These are phyloP conservation scores for Persicaria tinctoria DNA, from an alignment of 148 eudicot genomes.

Conservation along the genomic window DNA sequence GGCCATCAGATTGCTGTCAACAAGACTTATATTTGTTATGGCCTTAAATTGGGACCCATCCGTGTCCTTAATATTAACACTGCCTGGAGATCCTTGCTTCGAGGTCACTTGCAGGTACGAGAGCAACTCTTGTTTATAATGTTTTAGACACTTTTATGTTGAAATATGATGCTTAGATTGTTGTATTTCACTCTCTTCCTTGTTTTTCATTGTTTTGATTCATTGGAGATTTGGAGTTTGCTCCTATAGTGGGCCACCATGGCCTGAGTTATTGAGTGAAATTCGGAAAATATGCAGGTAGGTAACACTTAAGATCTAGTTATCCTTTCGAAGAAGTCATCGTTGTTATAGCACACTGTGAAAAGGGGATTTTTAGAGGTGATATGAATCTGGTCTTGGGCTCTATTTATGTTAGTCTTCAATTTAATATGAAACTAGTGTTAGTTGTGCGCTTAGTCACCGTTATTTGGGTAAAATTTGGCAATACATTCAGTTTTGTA, in stretches of 20 bases:
- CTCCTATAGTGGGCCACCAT: not conserved
- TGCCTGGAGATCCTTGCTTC: conserved; percentile 78
- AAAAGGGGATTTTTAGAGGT: too few species aligned
- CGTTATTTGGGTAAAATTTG: too few species aligned
- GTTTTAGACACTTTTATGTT: not conserved
- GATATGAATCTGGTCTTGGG: too few species aligned
- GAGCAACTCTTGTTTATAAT: not conserved
- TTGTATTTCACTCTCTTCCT: not conserved
- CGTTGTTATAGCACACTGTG: too few species aligned
- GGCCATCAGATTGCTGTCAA: conserved; percentile 93
- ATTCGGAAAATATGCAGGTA: too few species aligned
- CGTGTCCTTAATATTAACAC: conserved; percentile 91
- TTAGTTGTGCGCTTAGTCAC: too few species aligned
- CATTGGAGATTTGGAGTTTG: not conserved
- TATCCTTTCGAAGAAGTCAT: too few species aligned
- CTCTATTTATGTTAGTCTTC: too few species aligned
- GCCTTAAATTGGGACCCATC: conserved; percentile 81
- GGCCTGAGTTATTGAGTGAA: too few species aligned
- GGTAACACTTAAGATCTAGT: too few species aligned
- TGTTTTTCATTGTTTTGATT: not conserved
- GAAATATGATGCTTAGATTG: not conserved
- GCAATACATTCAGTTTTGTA: too few species aligned
- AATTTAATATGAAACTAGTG: too few species aligned
- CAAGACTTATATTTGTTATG: conserved; percentile 88
- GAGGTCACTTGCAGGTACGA: conserved; percentile 80